A percentile compares a stretch with the other conserved stretches of the same genome.
Conservation (phyloP, 1,139 yeast species). For the Kodamaea anthophila region DNA sequence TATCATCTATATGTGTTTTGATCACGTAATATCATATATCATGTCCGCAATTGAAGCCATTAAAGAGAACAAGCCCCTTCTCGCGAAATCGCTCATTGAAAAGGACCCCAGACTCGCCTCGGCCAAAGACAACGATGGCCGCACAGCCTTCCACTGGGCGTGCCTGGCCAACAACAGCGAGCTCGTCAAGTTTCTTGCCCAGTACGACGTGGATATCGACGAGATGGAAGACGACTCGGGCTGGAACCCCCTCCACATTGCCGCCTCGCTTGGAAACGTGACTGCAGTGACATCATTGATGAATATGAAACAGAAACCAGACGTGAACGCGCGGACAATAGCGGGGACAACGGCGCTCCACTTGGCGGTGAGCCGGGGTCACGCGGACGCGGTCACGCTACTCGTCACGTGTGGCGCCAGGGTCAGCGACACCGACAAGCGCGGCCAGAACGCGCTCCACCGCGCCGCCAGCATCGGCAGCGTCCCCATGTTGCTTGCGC, state of each 20-base stretch:
- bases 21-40: too few species aligned
- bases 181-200: slow-evolving; percentile 41
- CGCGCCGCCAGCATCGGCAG: slow-evolving; percentile 84
- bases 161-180: slow-evolving; percentile 55
- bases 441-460: slow-evolving; percentile 63
- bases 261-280: slow-evolving; percentile 65
- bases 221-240: slow-evolving; percentile 67
- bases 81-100: slow-evolving; percentile 43
- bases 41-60: slow-evolving; percentile 57
- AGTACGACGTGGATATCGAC: slow-evolving; percentile 49
- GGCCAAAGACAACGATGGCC: slow-evolving; percentile 60
- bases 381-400: slow-evolving; percentile 44
- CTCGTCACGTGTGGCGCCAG: slow-evolving; percentile 54
- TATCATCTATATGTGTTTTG: too few species aligned
- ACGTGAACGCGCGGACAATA: slow-evolving; percentile 47
- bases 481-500: slow-evolving; percentile 41
- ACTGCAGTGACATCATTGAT: slow-evolving; percentile 41
- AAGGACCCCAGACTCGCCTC: slow-evolving; percentile 43
- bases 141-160: slow-evolving; percentile 91
- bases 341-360: slow-evolving; percentile 72
- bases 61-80: slow-evolving; percentile 44
- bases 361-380: slow-evolving; percentile 67
- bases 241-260: slow-evolving; percentile 86
- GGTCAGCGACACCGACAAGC: slow-evolving; percentile 59
- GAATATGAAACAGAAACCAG: slow-evolving; percentile 20